Evolutionary conservation across 176 grass and related monocot species (phyloP), one percentile per base, ranked within the genome.

Genomic region (Panicum miliaceum): DNA sequence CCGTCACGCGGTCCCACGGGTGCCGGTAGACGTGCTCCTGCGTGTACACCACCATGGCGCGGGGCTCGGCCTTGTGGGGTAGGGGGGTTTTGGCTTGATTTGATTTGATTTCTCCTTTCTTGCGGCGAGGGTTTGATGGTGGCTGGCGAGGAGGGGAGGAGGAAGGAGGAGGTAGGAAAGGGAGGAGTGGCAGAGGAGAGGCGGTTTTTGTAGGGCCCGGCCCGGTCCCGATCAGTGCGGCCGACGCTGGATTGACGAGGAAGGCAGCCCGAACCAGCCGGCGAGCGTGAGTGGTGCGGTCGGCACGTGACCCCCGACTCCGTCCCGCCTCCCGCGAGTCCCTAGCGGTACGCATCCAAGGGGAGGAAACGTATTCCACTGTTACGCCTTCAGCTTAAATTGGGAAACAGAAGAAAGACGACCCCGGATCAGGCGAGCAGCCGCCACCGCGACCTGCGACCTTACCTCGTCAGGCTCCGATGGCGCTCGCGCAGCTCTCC

Each of bases 1-100:
- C 86, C 58, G 95, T 98, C 64, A 98, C 95, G 22, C 95, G 95
- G 73, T 98, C 92, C 95, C 95, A 98, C 34, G 95, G 95, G 72
- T 98, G 95, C 78, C 87, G 87, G 79, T 98, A 98, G 23, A 94
- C 86, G 63, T 98, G 95, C 79, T 98, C 95, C 80, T 98, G 92
- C 60, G 85, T 91, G 92, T 98, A 98, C 58, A 92, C 88, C 69
- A 93, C 90, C 84, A 94, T 91, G 67, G 73, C 81, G 41, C 22
- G 13, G 22, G 7, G 15, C 23, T 36, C 34, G 18, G 43, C 75
- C 51, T 20, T 8, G 60, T 37, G 82, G 40, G 50, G 18, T 37
- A 12, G 73, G 12, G 47, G 50, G 63, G 64, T 71, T 89, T 86
- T 70, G 69, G 71, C 19, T 61, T 12, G 64, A 87, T 80, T 76